Evolutionary conservation across 495 filamentous ascomycete species (phyloP), one percentile per base, ranked within the genome.

Genomic region (Penicillium goetzii): DNA sequence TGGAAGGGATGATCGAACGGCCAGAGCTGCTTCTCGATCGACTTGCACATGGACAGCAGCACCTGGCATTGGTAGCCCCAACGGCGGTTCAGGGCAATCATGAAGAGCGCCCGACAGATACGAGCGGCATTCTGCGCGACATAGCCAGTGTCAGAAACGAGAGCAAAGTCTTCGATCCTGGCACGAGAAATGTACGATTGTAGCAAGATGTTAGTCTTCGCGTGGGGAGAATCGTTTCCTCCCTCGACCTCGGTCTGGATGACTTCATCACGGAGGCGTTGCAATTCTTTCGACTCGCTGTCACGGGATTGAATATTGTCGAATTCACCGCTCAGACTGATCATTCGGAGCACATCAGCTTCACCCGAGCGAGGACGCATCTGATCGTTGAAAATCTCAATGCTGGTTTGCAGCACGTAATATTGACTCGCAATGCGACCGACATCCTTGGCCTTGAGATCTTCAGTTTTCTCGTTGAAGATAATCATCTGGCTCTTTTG

Each of bases 401-500:
- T 89, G 68, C 91, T 97, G 23, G 88, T 89, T 67, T 98, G 92
- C 50, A 94, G 83, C 58, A 99, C 92, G 73, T 99, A 99, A 71
- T 88, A 98, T 69, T 98, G 93, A 72, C 94, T 97, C 26, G 95
- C 96, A 73, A 99, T 99, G 21, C 95, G 88, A 32, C 95, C 95
- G 19, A 97, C 87, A 72, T 98, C 92, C 72, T 98, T 99, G 53
- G 92, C 89, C 50, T 89, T 86, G 12, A 99, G 85, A 65, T 94
- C 92, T 72, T 97, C 92, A 0, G 95, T 98, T 15, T 78, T 82
- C 62, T 97, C 96, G 68, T 97, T 96, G 81, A 94, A 98, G 45
- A 98, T 96, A 66, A 99, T 93, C 95, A 99, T 99, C 72, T 98
- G 96, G 67, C 89, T 96, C 68, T 92, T 84, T 65, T 95, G 92